Evolutionary conservation across 2,329 filamentous ascomycete genomes (phyloP).

Genomic region (Fusarium xyrophilum): DNA sequence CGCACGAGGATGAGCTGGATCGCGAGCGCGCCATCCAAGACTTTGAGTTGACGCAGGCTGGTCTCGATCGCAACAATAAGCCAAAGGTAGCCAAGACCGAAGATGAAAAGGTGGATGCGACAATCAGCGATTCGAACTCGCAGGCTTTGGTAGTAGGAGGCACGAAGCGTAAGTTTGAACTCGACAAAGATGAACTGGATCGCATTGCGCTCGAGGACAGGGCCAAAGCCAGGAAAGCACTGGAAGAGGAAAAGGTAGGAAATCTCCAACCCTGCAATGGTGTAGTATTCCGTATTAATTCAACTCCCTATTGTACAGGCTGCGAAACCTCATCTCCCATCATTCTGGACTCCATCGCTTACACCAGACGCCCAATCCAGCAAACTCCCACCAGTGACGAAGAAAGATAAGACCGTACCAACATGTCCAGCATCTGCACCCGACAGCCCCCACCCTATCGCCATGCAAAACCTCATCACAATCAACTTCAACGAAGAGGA

Average conservation of each 20-base stretch:
- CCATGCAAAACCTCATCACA: conserved; percentile 77
- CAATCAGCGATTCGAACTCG: conserved; percentile 1
- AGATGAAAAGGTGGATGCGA: not conserved
- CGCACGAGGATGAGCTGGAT: conserved; percentile 72
- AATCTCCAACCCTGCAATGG: not conserved
- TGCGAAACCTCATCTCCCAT: conserved; percentile 73
- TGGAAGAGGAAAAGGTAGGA: conserved; percentile 74
- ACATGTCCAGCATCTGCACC: conserved; percentile 77
- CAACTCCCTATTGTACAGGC: conserved; percentile 50
- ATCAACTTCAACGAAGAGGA: conserved; percentile 79
- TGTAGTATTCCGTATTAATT: conserved; percentile 16
- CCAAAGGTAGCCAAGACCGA: conserved; percentile 50
- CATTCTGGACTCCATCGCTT: conserved; percentile 91
- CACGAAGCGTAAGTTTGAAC: conserved; percentile 73
- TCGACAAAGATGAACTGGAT: conserved; percentile 78
- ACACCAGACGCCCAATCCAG: conserved; percentile 64
- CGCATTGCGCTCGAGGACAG: conserved; percentile 74
- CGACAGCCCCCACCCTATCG: conserved; percentile 73
- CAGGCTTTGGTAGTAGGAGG: conserved; percentile 37
- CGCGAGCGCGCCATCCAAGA: conserved; percentile 74
- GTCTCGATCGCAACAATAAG: conserved; percentile 54
- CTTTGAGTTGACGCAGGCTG: conserved; percentile 86
- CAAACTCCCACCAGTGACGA: conserved; percentile 62
- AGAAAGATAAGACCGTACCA: conserved; percentile 70
- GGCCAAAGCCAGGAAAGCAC: conserved; percentile 70